phyloP scores from a whole-genome alignment of 768 basidiomycete species.

The Pisolithus microcarpus region DNA sequence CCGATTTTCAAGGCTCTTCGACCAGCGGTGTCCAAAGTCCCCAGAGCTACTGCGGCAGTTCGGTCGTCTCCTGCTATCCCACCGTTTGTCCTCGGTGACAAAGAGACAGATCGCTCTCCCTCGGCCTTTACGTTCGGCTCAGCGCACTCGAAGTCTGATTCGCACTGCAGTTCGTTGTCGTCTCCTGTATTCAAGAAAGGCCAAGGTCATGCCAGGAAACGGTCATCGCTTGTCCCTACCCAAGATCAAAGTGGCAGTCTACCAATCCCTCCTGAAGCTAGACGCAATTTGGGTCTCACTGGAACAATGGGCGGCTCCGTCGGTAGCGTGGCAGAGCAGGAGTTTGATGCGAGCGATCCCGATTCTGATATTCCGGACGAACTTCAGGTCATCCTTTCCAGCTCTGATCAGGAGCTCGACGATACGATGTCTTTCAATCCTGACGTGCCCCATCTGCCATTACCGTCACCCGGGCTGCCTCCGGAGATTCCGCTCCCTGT shows the following conservation, averaged over 20 bases:
- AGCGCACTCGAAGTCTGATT: slow-evolving; percentile 24
- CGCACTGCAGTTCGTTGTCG: slow-evolving; percentile 12
- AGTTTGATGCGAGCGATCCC: slow-evolving; percentile 50
- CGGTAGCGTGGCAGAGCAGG: slow-evolving; percentile 38
- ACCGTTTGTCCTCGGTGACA: slow-evolving; percentile 17
- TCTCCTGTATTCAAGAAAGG: slow-evolving; percentile 33
- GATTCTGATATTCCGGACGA: slow-evolving; percentile 82
- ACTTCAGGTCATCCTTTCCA: slow-evolving; percentile 52
- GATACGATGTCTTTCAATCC: slow-evolving; percentile 34
- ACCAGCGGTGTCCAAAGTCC: slow-evolving; percentile 35
- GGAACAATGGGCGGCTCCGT: slow-evolving; percentile 65
- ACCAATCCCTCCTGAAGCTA: slow-evolving; percentile 43
- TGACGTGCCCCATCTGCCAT: not conserved
- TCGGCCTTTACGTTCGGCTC: slow-evolving; percentile 34
- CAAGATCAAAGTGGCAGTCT: slow-evolving; percentile 18
- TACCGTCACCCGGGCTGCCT: slow-evolving; percentile 37
- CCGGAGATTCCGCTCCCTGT: slow-evolving; percentile 35
- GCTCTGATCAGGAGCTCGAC: slow-evolving; percentile 33
- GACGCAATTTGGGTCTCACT: slow-evolving; percentile 52
- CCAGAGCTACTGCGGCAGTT: slow-evolving; percentile 12
- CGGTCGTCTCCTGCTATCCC: slow-evolving; percentile 19
- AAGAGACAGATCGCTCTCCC: slow-evolving; percentile 19
- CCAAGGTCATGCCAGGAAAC: slow-evolving; percentile 16
- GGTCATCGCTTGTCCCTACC: slow-evolving; percentile 18
- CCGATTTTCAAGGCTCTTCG: slow-evolving; percentile 54